Percentiles rank a stretch among this genome's conserved stretches.
Evolutionary conservation across 1,284 basidiomycete genomes (phyloP).

Genomic region (Ustilago nuda): DNA sequence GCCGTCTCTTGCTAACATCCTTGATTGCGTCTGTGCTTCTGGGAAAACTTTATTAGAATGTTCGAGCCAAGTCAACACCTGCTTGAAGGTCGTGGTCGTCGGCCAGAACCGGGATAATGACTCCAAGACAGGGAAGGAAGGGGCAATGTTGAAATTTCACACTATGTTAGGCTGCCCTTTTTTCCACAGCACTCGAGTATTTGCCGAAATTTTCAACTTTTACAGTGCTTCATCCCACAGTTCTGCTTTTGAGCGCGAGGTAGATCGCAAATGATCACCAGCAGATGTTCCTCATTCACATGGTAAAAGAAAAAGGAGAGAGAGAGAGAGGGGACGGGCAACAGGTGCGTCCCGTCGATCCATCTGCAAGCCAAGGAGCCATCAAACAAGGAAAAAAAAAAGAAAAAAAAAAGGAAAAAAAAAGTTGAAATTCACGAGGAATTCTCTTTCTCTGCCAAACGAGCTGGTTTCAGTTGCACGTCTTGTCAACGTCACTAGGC

Average conservation of each 20-base stretch:
- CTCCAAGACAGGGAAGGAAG: background rate
- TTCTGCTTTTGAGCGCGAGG: too few species aligned
- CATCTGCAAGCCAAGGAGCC: background rate
- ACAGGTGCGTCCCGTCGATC: background rate
- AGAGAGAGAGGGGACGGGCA: background rate
- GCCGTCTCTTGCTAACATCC: background rate
- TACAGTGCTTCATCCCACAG: too few species aligned
- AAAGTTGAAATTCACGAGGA: conserved; percentile 1
- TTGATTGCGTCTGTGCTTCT: background rate
- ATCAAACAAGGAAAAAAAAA: background rate
- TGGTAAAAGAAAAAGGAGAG: too few species aligned
- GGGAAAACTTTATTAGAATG: background rate
- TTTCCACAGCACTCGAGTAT: background rate
- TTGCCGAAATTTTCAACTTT: too few species aligned
- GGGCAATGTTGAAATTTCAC: background rate
- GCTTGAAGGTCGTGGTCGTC: background rate
- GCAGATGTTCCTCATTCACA: too few species aligned
- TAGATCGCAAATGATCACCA: too few species aligned
- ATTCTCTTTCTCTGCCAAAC: background rate
- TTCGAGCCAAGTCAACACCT: background rate
- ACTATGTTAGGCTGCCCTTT: background rate
- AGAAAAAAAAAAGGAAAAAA: background rate
- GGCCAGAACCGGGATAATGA: background rate
- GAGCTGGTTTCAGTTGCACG: background rate
- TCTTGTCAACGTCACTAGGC: conserved; percentile 32